phyloP scores from a whole-genome alignment of 2,329 filamentous ascomycete species.

The Diplocarpon mali region DNA sequence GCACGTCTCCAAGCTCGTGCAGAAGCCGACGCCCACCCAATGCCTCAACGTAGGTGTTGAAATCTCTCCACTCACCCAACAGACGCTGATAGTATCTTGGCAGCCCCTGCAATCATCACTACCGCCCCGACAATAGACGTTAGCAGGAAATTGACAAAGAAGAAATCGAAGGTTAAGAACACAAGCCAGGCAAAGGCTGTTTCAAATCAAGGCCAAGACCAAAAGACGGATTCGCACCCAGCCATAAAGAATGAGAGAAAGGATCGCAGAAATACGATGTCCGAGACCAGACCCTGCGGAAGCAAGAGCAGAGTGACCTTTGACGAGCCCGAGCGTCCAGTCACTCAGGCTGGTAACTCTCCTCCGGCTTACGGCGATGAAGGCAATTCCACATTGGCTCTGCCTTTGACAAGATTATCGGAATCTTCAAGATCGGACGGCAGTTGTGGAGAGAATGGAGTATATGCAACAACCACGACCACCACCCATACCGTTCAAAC shows the following conservation, averaged over 20 bases:
- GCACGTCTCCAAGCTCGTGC: conserved; percentile 55
- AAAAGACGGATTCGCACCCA: conserved; percentile 2
- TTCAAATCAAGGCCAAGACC: conserved; percentile 6
- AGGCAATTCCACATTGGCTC: conserved; percentile 47
- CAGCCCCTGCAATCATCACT: conserved; percentile 71
- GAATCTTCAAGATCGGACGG: conserved; percentile 87
- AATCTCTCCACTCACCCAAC: conserved; percentile 6
- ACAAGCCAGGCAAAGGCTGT: conserved; percentile 34
- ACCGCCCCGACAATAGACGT: conserved; percentile 72
- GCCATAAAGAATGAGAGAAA: conserved; percentile 28
- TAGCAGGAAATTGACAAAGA: conserved; percentile 38
- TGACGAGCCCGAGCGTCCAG: conserved; percentile 46
- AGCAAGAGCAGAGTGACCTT: conserved; percentile 40
- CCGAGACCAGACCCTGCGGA: conserved; percentile 25
- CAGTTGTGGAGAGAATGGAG: conserved; percentile 58
- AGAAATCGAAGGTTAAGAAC: conserved; percentile 43
- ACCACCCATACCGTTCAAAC: conserved; percentile 53
- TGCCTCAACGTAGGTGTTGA: conserved; percentile 43
- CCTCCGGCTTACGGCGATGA: conserved; percentile 53
- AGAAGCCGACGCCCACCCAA: conserved; percentile 39
- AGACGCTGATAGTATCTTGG: background rate
- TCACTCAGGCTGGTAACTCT: conserved; percentile 31
- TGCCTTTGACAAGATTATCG: conserved; percentile 56
- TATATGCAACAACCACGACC: conserved; percentile 46
- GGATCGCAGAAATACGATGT: conserved; percentile 33